Conservation (phyloP, 2,329 filamentous ascomycete genomes). For the Rugonectria rugulosa region DNA sequence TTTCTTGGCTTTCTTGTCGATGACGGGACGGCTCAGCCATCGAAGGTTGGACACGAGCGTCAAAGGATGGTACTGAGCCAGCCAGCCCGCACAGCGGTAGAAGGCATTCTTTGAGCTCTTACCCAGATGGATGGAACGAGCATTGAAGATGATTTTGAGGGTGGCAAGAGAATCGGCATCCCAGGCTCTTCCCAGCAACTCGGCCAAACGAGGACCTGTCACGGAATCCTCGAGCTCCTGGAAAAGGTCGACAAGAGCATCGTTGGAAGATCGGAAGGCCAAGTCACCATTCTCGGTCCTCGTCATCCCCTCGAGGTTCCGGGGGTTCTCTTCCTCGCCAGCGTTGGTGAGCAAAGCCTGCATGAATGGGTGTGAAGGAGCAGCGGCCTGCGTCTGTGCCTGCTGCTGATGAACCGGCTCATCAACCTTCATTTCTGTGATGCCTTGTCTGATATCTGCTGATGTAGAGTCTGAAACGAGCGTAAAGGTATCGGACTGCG, state of each 20-base stretch:
- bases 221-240: constrained; percentile 55
- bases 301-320: constrained; percentile 51
- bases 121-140: constrained; percentile 67
- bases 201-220: constrained; percentile 45
- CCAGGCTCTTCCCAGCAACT: constrained; percentile 59
- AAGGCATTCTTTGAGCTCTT: constrained; percentile 57
- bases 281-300: constrained; percentile 61
- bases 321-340: constrained; percentile 15
- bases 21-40: constrained; percentile 64
- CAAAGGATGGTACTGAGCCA: constrained; percentile 60
- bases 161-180: constrained; percentile 54
- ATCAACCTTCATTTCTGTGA: constrained; percentile 25
- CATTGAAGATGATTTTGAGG: constrained; percentile 67
- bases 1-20: constrained; percentile 59
- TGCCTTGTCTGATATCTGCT: constrained; percentile 31
- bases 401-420: not conserved
- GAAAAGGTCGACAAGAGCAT: constrained; percentile 62
- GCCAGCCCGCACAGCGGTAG: constrained; percentile 64
- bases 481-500: constrained; percentile 38
- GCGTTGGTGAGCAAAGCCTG: constrained; percentile 40
- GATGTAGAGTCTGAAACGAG: constrained; percentile 37
- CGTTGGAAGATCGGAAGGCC: constrained; percentile 54
- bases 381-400: not conserved
- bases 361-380: constrained; percentile 43
- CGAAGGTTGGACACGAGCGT: constrained; percentile 61